Base-by-base conservation (phyloP, 2,329 filamentous ascomycete species). In the Penicillium sp. region DNA sequence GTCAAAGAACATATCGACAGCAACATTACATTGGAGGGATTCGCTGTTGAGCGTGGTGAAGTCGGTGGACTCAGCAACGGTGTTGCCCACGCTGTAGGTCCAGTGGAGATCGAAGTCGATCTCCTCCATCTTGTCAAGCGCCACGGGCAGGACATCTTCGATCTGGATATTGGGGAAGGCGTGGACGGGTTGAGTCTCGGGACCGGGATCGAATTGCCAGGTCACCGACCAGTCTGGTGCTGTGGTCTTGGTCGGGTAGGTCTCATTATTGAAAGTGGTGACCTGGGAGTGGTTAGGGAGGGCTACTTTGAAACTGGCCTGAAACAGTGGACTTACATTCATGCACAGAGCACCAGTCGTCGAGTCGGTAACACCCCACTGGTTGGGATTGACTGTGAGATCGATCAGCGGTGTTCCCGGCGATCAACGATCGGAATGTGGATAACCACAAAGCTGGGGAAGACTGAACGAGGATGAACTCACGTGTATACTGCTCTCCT, bases 1-100 rank as follows among this genome's bases (percentile, higher is more conserved):
- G 60, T 84, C 82, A 53, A 85, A 70, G 70, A 85, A 86, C 77
- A 85, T 82, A 72, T 86, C 83, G 58, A 86, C 73, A 35, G 82
- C 82, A 33, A 86, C 82, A 73, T 85, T 85, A 68, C 81, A 72
- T 62, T 83, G 82, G 57, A 83, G 69, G 0, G 66, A 59, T n/a
- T 70, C 68, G 0, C 68, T 57, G 3, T 58, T 65, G 13, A 84
- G 68, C 0, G 68, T 65, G 0, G 68, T 35, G 3, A 69, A 57
- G 55, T 77, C 71, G 2, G 77, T 78, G 11, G 68, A 68, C 1
- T 70, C 64, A 5, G 68, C 69, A 0, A 74, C 71, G 13, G 60
- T 56, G 62, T 82, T 77, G 57, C 82, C 80, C 8, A 76, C 45
- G n/a, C 74, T 75, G 63, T 82, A 83, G 2, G 75, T 75, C 83